Evolutionary conservation across 306 rosid species (phyloP), one percentile per base, ranked within the genome.

Genomic region (Vigna unguiculata): DNA sequence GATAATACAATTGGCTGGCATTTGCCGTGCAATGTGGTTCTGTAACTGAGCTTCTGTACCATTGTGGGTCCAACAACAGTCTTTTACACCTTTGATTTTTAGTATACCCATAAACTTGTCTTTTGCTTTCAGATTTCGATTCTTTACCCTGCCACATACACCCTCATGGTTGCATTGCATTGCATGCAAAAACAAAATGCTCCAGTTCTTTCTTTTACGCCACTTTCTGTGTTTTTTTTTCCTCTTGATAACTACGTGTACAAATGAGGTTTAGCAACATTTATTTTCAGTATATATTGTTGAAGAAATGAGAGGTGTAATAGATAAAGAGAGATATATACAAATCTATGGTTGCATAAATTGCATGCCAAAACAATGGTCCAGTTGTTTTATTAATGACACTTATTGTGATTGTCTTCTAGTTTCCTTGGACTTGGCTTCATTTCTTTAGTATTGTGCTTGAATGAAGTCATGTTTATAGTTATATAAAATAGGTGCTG

Each of bases 281-380:
- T 59, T 59, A 28, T 28, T 59, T 59, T 28, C 3, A 59, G 20
- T 28, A 20, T 59, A 28, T 59, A 28, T 28, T 59, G 65, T 28
- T 57, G 19, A 24, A 24, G 63, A 57, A 57, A 17, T 5, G 1
- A 20, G 4, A 57, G 38, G 13, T 57, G 17, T 55, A 22, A 21
- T 55, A 22, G 14, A 15, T 22, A 41, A 41, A 41, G 21, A 22
- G n/a, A 59, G 41, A 14, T 28, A 14, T 25, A n/a, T n/a, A n/a
- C n/a, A n/a, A n/a, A n/a, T n/a, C 14, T 7, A 25, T 13, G 14
- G 62, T 5, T 24, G 32, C 5, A 28, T 28, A 48, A 47, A 51
- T 51, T 51, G 79, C 88, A 87, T 87, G 88, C 75, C 77, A 46
- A 67, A 67, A 54, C 53, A 25, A 59, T 41, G 48, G 15, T 72